Conservation (phyloP, 202 grass and related monocot species). For the Zizania palustris region DNA sequence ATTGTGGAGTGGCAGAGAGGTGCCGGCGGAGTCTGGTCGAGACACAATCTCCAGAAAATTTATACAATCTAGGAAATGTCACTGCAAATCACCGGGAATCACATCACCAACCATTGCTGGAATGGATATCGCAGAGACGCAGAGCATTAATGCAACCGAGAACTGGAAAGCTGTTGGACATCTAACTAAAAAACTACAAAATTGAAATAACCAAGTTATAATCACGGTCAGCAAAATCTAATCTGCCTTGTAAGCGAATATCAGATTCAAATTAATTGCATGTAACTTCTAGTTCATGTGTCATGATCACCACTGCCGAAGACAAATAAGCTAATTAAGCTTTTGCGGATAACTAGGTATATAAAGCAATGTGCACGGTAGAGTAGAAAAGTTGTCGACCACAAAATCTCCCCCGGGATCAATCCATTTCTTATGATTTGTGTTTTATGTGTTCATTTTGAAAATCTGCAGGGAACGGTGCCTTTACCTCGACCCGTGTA, state of each 20-base stretch:
- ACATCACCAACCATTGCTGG: slow-evolving; percentile 97
- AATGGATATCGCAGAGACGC: slow-evolving; percentile 4
- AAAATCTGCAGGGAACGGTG: too few species aligned
- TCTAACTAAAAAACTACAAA: neutral
- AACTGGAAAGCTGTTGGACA: slow-evolving; percentile 1
- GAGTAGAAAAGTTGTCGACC: too few species aligned
- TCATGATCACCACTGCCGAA: slow-evolving; percentile 2
- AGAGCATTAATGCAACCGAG: neutral
- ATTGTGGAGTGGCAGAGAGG: too few species aligned
- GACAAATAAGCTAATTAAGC: too few species aligned
- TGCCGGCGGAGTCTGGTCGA: too few species aligned
- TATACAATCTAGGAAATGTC: neutral
- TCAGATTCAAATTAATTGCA: neutral
- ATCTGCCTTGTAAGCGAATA: too few species aligned
- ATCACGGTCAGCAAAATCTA: neutral
- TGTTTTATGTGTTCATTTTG: too few species aligned
- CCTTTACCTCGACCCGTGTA: too few species aligned
- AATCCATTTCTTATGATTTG: too few species aligned
- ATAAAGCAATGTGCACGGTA: too few species aligned
- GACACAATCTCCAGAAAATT: neutral
- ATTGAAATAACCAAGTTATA: neutral
- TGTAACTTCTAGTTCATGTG: neutral
- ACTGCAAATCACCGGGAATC: slow-evolving; percentile 78
- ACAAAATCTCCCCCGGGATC: too few species aligned
- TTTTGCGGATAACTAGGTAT: too few species aligned